These are phyloP conservation scores for Seiridium unicorne DNA, from an alignment of 2,329 filamentous ascomycete genomes.

Conservation along the genomic window DNA sequence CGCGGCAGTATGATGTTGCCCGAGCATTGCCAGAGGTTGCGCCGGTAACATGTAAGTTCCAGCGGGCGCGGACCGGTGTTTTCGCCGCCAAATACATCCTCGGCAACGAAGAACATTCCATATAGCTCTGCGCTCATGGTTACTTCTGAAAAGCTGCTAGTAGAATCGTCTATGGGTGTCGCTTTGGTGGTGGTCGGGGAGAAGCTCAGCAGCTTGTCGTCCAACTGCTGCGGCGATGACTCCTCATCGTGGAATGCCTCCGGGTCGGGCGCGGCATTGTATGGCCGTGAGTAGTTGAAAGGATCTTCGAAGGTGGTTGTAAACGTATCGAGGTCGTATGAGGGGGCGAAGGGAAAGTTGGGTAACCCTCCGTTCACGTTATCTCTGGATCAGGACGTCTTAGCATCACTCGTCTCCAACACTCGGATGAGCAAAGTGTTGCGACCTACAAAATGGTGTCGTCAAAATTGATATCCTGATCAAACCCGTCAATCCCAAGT, in stretches of 20 bases:
- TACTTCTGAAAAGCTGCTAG: constrained; percentile 60
- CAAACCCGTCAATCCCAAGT: constrained; percentile 50
- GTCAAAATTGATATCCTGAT: constrained; percentile 53
- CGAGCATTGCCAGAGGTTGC: constrained; percentile 93
- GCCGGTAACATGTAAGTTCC: constrained; percentile 91
- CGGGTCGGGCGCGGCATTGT: constrained; percentile 40
- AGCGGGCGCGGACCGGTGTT: constrained; percentile 54
- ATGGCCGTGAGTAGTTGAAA: constrained; percentile 56
- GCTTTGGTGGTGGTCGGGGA: constrained; percentile 60
- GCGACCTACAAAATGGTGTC: constrained; percentile 53
- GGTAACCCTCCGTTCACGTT: constrained; percentile 41
- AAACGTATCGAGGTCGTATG: constrained; percentile 61
- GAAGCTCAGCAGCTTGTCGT: constrained; percentile 75
- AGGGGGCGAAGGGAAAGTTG: constrained; percentile 50
- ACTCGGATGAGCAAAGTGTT: background rate
- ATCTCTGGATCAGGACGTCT: constrained; percentile 28
- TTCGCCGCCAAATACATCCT: constrained; percentile 71
- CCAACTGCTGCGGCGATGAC: constrained; percentile 55
- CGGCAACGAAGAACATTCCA: constrained; percentile 86
- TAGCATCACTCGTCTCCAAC: background rate
- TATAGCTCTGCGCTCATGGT: constrained; percentile 74
- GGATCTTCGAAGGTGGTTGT: constrained; percentile 65
- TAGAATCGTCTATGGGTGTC: constrained; percentile 62
- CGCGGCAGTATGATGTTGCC: constrained; percentile 80
- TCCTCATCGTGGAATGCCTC: constrained; percentile 43